Evolutionary conservation across 129 eudicot species (phyloP).

Genomic region (Erigeron canadensis): DNA sequence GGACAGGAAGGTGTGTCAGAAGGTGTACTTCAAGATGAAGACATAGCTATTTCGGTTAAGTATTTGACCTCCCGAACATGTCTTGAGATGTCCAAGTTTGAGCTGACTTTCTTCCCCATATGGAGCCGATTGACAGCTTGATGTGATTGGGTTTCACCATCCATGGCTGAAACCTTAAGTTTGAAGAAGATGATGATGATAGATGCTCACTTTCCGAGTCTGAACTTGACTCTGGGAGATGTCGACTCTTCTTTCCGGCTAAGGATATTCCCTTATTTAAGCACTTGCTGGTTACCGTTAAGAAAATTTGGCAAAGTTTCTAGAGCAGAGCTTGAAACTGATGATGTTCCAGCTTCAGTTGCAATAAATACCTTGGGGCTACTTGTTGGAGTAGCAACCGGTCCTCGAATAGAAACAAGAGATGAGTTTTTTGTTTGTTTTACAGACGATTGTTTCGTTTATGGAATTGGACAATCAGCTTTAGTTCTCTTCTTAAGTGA

Average conservation of each 20-base stretch:
- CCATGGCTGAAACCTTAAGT: slow-evolving; percentile 86
- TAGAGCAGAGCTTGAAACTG: slow-evolving; percentile 91
- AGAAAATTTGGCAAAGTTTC: slow-evolving; percentile 78
- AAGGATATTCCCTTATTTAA: slow-evolving; percentile 40
- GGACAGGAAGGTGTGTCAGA: slow-evolving; percentile 90
- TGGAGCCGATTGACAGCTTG: slow-evolving; percentile 35
- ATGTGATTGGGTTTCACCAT: slow-evolving; percentile 54
- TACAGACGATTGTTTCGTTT: slow-evolving; percentile 35
- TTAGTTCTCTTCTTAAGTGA: slow-evolving; percentile 56
- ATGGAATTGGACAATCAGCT: slow-evolving; percentile 26
- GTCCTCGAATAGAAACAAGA: slow-evolving; percentile 54
- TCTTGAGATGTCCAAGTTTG: slow-evolving; percentile 41
- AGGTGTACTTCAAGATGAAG: slow-evolving; percentile 60
- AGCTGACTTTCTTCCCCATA: slow-evolving; percentile 40
- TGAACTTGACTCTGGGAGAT: slow-evolving; percentile 54
- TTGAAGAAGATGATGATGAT: slow-evolving; percentile 58
- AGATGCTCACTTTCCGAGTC: slow-evolving; percentile 66
- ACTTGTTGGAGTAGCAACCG: slow-evolving; percentile 80
- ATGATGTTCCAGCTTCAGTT: slow-evolving; percentile 86
- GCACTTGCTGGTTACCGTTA: slow-evolving; percentile 26
- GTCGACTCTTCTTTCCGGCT: slow-evolving; percentile 38
- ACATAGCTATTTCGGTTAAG: slow-evolving; percentile 65
- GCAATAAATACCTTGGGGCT: slow-evolving; percentile 87
- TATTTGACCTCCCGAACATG: slow-evolving; percentile 47
- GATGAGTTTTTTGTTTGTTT: slow-evolving; percentile 37